phyloP scores from a whole-genome alignment of 129 eudicot species.

The Pseudognaphalium luteoalbum region DNA sequence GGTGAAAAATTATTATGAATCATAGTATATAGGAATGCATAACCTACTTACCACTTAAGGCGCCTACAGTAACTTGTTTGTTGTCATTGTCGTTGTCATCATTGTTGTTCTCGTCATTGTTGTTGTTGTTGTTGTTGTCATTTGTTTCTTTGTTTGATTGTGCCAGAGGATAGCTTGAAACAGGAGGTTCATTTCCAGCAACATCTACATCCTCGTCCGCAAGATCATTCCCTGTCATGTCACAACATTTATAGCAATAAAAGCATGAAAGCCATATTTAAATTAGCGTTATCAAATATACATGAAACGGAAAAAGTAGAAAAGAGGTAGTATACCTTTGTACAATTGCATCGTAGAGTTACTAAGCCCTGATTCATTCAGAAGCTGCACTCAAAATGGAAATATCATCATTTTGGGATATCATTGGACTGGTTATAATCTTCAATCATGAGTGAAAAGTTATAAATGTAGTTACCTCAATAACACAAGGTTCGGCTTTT shows the following conservation, averaged over 20 bases:
- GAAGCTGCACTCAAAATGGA: conserved; percentile 50
- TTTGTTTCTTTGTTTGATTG: conserved; percentile 42
- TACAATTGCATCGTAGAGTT: conserved; percentile 74
- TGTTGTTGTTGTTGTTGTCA: conserved; percentile 29
- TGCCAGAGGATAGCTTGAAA: conserved; percentile 56
- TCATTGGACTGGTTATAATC: conserved; percentile 1
- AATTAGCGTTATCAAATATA: not conserved
- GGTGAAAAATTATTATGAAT: not conserved
- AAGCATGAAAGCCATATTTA: not conserved
- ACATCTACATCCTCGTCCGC: conserved; percentile 61
- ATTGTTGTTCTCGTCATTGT: not conserved
- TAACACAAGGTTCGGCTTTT: conserved; percentile 68
- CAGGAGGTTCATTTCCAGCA: conserved; percentile 77
- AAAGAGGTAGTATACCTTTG: conserved; percentile 49
- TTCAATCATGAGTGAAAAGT: not conserved
- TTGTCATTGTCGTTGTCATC: conserved; percentile 22
- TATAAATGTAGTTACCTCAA: conserved; percentile 50
- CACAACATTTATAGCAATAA: not conserved
- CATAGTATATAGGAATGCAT: conserved; percentile 11
- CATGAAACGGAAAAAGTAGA: not conserved
- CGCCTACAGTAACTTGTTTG: conserved; percentile 38
- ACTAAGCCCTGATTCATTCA: conserved; percentile 77
- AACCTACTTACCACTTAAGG: conserved; percentile 35
- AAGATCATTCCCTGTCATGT: conserved; percentile 46
- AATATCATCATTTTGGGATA: conserved; percentile 8